A percentile compares a stretch with the other conserved stretches of the same genome.
These are phyloP conservation scores for Stevia rebaudiana DNA, from an alignment of 140 eudicot species.

Conservation along the genomic window DNA sequence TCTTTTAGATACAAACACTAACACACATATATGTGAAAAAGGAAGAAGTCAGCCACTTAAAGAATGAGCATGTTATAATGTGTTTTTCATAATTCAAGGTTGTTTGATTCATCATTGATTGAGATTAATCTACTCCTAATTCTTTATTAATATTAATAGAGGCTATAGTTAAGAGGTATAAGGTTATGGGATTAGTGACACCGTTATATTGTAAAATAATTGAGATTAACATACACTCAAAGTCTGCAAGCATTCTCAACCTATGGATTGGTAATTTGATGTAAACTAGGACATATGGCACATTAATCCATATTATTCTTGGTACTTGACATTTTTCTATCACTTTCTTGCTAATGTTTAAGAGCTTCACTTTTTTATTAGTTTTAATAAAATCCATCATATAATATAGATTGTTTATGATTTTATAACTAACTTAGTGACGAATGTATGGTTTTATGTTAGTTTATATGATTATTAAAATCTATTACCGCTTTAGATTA, in stretches of 20 bases:
- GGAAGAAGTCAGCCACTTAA: not conserved
- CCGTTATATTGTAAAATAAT: constrained; percentile 5
- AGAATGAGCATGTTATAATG: not conserved
- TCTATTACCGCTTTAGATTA: not conserved
- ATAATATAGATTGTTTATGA: not conserved
- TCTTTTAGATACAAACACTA: not conserved
- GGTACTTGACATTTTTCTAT: constrained; percentile 17
- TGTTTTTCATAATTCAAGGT: not conserved
- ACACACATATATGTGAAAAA: not conserved
- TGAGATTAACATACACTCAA: not conserved
- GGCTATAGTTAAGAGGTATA: not conserved
- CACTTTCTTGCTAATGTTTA: not conserved
- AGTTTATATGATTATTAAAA: not conserved
- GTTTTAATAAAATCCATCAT: not conserved
- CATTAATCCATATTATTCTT: constrained; percentile 16
- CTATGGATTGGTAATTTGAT: constrained; percentile 23
- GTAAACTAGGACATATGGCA: constrained; percentile 9
- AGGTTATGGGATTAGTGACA: not conserved
- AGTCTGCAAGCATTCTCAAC: constrained; percentile 17
- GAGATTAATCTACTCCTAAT: not conserved
- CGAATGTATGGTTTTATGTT: not conserved
- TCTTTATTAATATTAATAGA: too few relatives aligned
- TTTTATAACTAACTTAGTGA: not conserved
- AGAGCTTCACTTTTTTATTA: not conserved
- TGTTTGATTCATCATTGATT: not conserved